Base-by-base conservation (phyloP, 345 rosid species). In the Alliaria petiolata region DNA sequence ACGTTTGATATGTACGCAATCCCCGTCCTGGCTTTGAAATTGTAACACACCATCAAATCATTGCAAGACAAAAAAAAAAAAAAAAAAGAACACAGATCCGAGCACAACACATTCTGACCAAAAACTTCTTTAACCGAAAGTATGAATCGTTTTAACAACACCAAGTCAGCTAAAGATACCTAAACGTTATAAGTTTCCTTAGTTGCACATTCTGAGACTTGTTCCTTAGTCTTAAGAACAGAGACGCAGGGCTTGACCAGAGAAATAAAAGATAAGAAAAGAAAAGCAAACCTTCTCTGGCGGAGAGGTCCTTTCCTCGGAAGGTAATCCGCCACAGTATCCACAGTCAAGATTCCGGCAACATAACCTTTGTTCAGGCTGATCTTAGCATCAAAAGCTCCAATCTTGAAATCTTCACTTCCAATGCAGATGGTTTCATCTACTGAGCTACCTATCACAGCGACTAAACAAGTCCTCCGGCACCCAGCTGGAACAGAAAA, bases 1-100 rank as follows among this genome's bases (percentile, higher is more conserved):
- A 91, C 97, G 35, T 89, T 91, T 7, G 99, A 95, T 83, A 95
- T 75, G 78, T 89, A 95, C 11, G 95, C 99, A 33, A 91, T 82
- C 79, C 96, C 97, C 1, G 90, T 85, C 88, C 99, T 95, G 78
- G 40, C n/a, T 40, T 53, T 16, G 1, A 34, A 50, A 62, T 51
- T 14, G 55, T 31, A 72, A 59, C 51, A 50, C 40, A 40, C 35
- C 13, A 61, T 22, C 68, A 61, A 15, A 62, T 34, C 39, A 43
- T 61, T 22, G 45, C 17, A 50, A 30, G 34, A 13, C 39, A 30
- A 50, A 35, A 2, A 35, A 51, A 28, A 55, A 22, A 1, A 22
- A 45, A 14, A 13, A 67, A 28, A 62, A 45, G 16, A 13, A 67
- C 4, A 40, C 50, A 46, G 15, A 22, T 14, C 16, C 28, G n/a